Evolutionary conservation across 192 early-diverging fungal species (phyloP), one percentile per base, ranked within the genome.

Genomic region (Lobosporangium transversale): DNA sequence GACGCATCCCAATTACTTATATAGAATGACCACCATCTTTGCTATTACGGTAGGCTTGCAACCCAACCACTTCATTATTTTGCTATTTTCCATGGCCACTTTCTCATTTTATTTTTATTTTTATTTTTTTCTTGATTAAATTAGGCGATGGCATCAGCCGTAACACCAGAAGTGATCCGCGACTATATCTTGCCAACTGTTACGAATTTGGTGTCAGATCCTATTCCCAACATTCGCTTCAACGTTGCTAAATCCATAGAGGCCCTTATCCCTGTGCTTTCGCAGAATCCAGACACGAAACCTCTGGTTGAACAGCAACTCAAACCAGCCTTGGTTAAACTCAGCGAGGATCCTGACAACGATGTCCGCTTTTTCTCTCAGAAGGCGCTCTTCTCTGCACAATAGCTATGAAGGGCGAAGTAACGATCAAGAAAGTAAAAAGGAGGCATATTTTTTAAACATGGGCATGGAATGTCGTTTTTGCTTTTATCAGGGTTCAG

Each of bases 151-250:
- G 90, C 95, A 43, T 90, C 90, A 24, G 94, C 91, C 27, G 88
- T 95, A 45, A 92, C 92, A 20, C 85, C 91, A 35, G 92, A 97
- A 70, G 91, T 98, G 31, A 88, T 98, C 50, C 91, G 90, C 61
- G 94, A 95, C 53, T 84, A 88, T 64, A 92, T 98, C 54, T 67
- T 99, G 56, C 98, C 98, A 14, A 91, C 94, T 10, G 87, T 97
- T 45, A 89, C 87, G 58, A 87, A 79, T 48, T 88, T 98, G 51
- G 90, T 92, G 32, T 85, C 87, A 15, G 98, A 99, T 74, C 94
- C 95, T 12, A 98, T 99, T 59, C 98, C 98, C 59, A 99, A 99
- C 79, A 99, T 99, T 70, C 92, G 98, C 35, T 99, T 99, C 89
- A 99, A 98, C 60, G 97, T 98, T 14, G 96, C 96, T 43, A 99